Conservation (phyloP, 1,284 basidiomycete species). For the Cutaneotrichosporon sp. region DNA sequence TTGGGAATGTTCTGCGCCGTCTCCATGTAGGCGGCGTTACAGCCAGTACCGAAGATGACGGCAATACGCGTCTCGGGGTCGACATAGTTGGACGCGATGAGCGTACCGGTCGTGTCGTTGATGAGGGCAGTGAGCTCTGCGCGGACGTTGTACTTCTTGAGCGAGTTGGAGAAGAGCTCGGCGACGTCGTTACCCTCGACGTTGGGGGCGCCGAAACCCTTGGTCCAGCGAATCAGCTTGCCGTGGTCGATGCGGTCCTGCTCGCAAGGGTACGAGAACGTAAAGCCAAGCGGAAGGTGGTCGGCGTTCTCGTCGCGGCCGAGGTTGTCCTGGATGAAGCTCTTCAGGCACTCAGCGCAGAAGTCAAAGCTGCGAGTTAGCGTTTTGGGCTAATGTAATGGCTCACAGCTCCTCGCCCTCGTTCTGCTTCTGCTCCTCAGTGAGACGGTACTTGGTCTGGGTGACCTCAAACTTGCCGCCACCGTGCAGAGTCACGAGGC, state of each 20-base stretch:
- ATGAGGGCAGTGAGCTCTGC: conserved; percentile 78
- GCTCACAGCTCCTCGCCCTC: conserved; percentile 74
- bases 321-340: conserved; percentile 68
- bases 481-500: conserved; percentile 87
- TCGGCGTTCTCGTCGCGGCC: conserved; percentile 63
- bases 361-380: conserved; percentile 68
- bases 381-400: background rate
- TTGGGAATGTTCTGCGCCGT: conserved; percentile 69
- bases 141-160: conserved; percentile 62
- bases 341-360: conserved; percentile 87
- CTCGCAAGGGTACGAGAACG: conserved; percentile 93
- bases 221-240: conserved; percentile 90
- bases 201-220: conserved; percentile 89
- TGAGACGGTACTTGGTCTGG: conserved; percentile 93
- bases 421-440: conserved; percentile 98
- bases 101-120: conserved; percentile 95
- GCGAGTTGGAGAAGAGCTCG: conserved; percentile 79
- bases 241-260: conserved; percentile 94
- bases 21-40: conserved; percentile 98
- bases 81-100: conserved; percentile 95
- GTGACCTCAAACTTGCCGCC: conserved; percentile 95
- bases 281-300: conserved; percentile 83
- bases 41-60: conserved; percentile 96
- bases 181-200: conserved; percentile 91
- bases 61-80: conserved; percentile 85